Conservation (phyloP, 345 rosid genomes). For the Punica granatum region DNA sequence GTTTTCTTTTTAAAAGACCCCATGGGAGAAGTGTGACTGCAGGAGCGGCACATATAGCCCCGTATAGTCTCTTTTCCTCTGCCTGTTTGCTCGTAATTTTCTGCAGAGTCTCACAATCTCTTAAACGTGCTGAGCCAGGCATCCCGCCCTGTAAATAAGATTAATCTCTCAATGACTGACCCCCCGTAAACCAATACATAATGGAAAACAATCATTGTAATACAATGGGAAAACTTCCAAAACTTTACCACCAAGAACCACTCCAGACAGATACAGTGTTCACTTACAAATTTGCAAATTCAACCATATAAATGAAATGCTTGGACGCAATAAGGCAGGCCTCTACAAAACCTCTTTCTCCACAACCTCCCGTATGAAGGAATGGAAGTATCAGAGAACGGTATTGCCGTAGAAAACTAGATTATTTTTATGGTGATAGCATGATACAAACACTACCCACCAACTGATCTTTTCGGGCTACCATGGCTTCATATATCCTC, state of each 20-base stretch:
- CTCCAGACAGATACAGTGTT: not conserved
- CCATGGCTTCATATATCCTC: too few relatives aligned
- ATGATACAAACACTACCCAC: not conserved
- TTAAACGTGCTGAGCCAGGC: constrained; percentile 88
- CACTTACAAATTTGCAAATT: not conserved
- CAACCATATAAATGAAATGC: not conserved
- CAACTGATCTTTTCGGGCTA: not conserved
- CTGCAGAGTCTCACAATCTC: constrained; percentile 64
- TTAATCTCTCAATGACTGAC: not conserved
- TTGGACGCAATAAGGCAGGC: too few relatives aligned
- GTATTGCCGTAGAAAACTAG: too few relatives aligned
- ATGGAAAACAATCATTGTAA: not conserved
- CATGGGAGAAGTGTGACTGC: constrained; percentile 92
- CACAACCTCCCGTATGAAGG: too few relatives aligned
- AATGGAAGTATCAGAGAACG: too few relatives aligned
- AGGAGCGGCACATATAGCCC: constrained; percentile 92
- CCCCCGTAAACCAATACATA: not conserved
- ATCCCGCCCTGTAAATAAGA: constrained; percentile 69
- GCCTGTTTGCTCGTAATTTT: constrained; percentile 70
- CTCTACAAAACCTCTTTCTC: too few relatives aligned
- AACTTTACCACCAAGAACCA: not conserved
- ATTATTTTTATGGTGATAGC: too few relatives aligned
- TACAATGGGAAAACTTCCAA: not conserved
- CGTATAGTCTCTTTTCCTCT: constrained; percentile 60
- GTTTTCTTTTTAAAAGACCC: constrained; percentile 77